These are phyloP conservation scores for Tirmania nivea DNA, from an alignment of 495 filamentous ascomycete species.

Conservation along the genomic window DNA sequence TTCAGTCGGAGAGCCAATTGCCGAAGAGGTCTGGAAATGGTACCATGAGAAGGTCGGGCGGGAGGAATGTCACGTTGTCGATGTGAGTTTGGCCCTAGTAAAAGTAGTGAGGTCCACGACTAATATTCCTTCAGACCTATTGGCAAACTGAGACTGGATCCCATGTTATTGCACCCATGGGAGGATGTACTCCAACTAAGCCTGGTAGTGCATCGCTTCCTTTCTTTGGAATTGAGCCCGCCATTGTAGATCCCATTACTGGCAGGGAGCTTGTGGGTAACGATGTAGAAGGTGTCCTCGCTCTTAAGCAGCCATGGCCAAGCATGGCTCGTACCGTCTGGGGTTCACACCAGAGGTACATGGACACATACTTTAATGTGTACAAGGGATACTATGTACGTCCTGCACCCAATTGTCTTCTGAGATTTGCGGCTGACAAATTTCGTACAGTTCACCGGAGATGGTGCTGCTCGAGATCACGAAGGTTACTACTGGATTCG, in stretches of 20 bases:
- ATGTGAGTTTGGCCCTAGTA: constrained; percentile 38
- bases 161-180: constrained; percentile 64
- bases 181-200: constrained; percentile 56
- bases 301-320: constrained; percentile 96
- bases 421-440: constrained; percentile 21
- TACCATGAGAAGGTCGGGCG: constrained; percentile 93
- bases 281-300: constrained; percentile 92
- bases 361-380: constrained; percentile 95
- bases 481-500: constrained; percentile 99
- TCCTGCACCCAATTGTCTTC: not conserved
- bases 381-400: constrained; percentile 96
- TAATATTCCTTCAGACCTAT: constrained; percentile 49
- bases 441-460: constrained; percentile 65
- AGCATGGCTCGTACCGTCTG: constrained; percentile 98
- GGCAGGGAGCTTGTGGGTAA: constrained; percentile 88
- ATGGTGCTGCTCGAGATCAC: constrained; percentile 90
- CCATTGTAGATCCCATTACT: constrained; percentile 91
- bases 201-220: constrained; percentile 56
- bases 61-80: constrained; percentile 79
- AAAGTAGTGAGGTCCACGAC: not conserved
- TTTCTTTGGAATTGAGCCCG: constrained; percentile 97
- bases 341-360: constrained; percentile 93
- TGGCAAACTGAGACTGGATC: constrained; percentile 99
- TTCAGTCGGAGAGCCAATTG: constrained; percentile 96
- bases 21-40: constrained; percentile 99